Base-by-base conservation (phyloP, 495 filamentous ascomycete genomes). In the Amorphotheca resinae region DNA sequence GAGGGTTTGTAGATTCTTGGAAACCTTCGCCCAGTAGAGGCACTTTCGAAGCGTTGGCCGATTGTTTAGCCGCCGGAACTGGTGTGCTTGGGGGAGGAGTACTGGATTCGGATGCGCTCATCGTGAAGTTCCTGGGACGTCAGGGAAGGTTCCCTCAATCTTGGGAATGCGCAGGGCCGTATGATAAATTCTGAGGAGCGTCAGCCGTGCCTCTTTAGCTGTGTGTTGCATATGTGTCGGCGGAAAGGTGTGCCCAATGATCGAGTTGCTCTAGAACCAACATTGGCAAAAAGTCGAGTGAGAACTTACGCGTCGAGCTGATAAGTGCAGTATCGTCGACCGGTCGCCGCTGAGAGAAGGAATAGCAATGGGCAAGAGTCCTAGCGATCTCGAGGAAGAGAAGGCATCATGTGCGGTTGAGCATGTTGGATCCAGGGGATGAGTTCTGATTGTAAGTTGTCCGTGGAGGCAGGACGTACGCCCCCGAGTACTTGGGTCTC, bases 1-100 rank as follows among this genome's bases (percentile, higher is more conserved):
- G 17, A 31, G n/a, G 43, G 11, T 17, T 48, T n/a, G 26, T 32
- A 11, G 38, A 33, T 35, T 59, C 57, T 23, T 54, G 42, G 41
- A 63, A 61, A 1, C 55, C 55, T 52, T 64, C 60, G 2, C 57
- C 60, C 22, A 53, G 45, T 33, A 52, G 21, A 38, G 51, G 51
- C 14, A 46, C 32, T 33, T 44, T 44, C n/a, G 45, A 47, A 4
- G 41, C 26, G 22, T 22, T 46, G 18, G 42, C 20, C 2, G 34
- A 17, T n/a, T 32, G 38, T 33, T 44, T 46, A 38, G 41, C 17
- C 9, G 31, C 25, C 17, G 46, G 44, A 14, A 50, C 50, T 23
- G 40, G 51, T 28, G 43, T 44, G 32, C 52, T 51, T 36, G 43
- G 16, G 16, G 50, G 38, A 33, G 48, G 30, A 22, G 43, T 50